phyloP scores from a whole-genome alignment of 805 yeast species.

The Saturnispora galanensis region DNA sequence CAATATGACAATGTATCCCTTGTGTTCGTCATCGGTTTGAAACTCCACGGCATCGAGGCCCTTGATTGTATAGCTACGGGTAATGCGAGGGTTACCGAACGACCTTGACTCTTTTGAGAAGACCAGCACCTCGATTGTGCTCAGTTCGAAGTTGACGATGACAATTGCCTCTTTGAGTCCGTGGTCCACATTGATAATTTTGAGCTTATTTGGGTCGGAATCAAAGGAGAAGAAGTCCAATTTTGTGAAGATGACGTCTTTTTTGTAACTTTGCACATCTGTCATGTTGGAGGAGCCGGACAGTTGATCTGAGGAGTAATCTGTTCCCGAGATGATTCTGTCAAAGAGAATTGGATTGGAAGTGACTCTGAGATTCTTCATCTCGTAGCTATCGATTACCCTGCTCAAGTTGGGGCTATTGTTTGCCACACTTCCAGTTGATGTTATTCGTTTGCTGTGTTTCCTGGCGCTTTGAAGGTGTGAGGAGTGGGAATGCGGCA shows the following conservation, averaged over 20 bases:
- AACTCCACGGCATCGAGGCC: slow-evolving; percentile 33
- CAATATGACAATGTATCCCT: slow-evolving; percentile 38
- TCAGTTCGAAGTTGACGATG: slow-evolving; percentile 34
- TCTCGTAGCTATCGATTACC: slow-evolving; percentile 30
- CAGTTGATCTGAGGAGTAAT: slow-evolving; percentile 20
- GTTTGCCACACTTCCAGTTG: slow-evolving; percentile 17
- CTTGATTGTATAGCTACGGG: slow-evolving; percentile 15
- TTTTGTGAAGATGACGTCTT: slow-evolving; percentile 63
- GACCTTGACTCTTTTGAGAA: slow-evolving; percentile 21
- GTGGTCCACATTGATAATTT: slow-evolving; percentile 31
- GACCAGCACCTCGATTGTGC: slow-evolving; percentile 41
- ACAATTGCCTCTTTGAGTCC: slow-evolving; percentile 55
- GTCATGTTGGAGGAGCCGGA: neutral
- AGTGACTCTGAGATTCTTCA: slow-evolving; percentile 27
- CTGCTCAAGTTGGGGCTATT: slow-evolving; percentile 31
- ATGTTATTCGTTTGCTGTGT: slow-evolving; percentile 19
- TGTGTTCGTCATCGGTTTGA: slow-evolving; percentile 22
- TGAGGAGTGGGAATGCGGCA: slow-evolving; percentile 8
- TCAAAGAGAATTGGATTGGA: slow-evolving; percentile 34
- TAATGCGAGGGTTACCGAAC: slow-evolving; percentile 15
- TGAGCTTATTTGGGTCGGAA: slow-evolving; percentile 25
- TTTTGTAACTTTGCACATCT: slow-evolving; percentile 34
- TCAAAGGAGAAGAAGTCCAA: slow-evolving; percentile 35
- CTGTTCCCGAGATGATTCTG: slow-evolving; percentile 35
- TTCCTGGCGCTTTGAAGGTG: slow-evolving; percentile 14